phyloP scores from a whole-genome alignment of 1,284 basidiomycete genomes.

The Amylostereum chailletii region DNA sequence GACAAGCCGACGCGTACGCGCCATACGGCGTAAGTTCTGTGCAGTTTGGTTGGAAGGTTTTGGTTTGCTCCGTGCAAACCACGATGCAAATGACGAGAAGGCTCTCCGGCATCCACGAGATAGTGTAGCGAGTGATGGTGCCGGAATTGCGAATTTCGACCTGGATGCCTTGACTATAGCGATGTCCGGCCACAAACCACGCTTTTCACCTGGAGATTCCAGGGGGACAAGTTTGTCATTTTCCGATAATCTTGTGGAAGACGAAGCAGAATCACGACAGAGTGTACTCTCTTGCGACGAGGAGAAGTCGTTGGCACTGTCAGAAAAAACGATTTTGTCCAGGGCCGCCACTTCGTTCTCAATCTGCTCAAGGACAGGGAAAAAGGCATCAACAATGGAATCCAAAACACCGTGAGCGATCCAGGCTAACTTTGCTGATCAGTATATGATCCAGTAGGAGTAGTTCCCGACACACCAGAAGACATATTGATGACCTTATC shows the following conservation, averaged over 20 bases:
- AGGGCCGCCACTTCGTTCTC: conserved; percentile 78
- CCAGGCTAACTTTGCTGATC: conserved; percentile 57
- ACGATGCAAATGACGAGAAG: conserved; percentile 5
- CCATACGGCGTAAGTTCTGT: conserved; percentile 64
- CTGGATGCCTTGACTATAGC: conserved; percentile 7
- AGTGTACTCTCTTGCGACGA: neutral
- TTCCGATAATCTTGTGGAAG: neutral
- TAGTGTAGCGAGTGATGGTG: conserved; percentile 10
- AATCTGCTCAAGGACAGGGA: conserved; percentile 79
- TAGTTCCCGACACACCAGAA: conserved; percentile 40
- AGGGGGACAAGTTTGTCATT: conserved; percentile 2
- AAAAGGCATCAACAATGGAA: conserved; percentile 92
- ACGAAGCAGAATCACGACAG: no score
- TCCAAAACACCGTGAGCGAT: conserved; percentile 91
- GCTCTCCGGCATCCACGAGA: conserved; percentile 14
- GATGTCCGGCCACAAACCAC: conserved; percentile 1
- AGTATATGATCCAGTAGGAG: conserved; percentile 1
- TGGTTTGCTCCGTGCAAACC: conserved; percentile 8
- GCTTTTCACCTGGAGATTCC: conserved; percentile 3
- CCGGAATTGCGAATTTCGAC: conserved; percentile 17
- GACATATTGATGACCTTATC: conserved; percentile 57
- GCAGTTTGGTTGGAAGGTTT: conserved; percentile 24
- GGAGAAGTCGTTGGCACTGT: conserved; percentile 11
- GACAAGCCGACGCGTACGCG: conserved; percentile 72
- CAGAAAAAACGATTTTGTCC: conserved; percentile 59